These are phyloP conservation scores for Ophiosphaerella narmari DNA, from an alignment of 2,329 filamentous ascomycete genomes.

Conservation along the genomic window DNA sequence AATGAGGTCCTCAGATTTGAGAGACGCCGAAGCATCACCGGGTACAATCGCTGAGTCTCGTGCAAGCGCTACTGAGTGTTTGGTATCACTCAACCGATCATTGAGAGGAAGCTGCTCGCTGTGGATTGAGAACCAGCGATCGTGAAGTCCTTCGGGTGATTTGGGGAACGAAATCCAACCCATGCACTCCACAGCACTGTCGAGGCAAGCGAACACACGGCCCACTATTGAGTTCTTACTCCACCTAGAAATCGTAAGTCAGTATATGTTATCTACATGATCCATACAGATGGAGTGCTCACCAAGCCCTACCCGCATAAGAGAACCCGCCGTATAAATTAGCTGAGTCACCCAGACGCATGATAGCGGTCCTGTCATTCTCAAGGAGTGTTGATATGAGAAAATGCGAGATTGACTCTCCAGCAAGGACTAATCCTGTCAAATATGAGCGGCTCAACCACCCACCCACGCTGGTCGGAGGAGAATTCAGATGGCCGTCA, in stretches of 20 bases:
- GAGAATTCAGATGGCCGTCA: conserved; percentile 15
- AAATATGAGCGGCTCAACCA: conserved; percentile 63
- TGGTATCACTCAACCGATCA: conserved; percentile 47
- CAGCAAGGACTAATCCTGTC: conserved; percentile 59
- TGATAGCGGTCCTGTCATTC: conserved; percentile 57
- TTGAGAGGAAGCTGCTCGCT: conserved; percentile 37
- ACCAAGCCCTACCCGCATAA: conserved; percentile 54
- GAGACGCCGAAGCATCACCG: conserved; percentile 12
- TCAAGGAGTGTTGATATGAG: conserved; percentile 62
- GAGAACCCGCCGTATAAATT: conserved; percentile 62
- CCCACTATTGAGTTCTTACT: conserved; percentile 61
- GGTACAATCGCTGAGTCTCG: conserved; percentile 45
- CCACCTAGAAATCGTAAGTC: conserved; percentile 43
- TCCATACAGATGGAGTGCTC: too few species aligned
- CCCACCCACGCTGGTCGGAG: conserved; percentile 48
- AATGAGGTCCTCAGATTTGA: conserved; percentile 44
- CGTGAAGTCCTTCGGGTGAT: conserved; percentile 47
- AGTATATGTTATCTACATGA: too few species aligned
- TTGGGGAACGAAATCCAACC: conserved; percentile 57
- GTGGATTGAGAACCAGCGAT: conserved; percentile 58
- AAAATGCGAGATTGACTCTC: conserved; percentile 58
- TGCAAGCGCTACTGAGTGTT: conserved; percentile 33
- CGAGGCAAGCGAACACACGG: conserved; percentile 55
- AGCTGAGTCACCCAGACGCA: conserved; percentile 54
- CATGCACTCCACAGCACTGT: conserved; percentile 57